Base-by-base conservation (phyloP, 2,329 filamentous ascomycete species). In the Fusarium sp. region DNA sequence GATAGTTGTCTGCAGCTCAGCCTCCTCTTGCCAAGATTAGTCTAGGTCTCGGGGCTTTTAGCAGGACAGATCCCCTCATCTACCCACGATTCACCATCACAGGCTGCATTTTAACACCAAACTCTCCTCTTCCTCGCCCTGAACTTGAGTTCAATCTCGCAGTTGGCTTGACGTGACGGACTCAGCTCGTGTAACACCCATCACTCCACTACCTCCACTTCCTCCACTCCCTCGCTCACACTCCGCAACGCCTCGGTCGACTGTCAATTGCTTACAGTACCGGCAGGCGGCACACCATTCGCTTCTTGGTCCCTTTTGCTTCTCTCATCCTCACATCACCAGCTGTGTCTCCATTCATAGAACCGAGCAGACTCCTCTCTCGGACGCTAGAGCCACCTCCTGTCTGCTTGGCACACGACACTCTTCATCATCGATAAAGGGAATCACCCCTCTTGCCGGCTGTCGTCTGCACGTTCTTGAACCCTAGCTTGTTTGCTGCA, bases 401-500 rank as follows among this genome's bases (percentile, higher is more conserved):
- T 59, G 50, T 60, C 58, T 63, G 59, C 74, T 73, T 74, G 69
- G 75, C 72, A 69, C 61, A 78, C 76, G 75, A 72, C 72, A 74
- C 58, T 60, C 67, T 72, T 73, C 75, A 78, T 75, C 73, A 75
- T 76, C 75, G 76, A 78, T 78, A 77, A 78, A 78, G 71, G 69
- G 53, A 76, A 69, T 67, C 73, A 58, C 70, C 61, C 69, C 67
- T 75, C 70, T 74, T 56, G 54, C 63, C 65, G 70, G 71, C 71
- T 76, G 60, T 57, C 59, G 59, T 49, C 72, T 74, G 69, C 72
- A 75, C 52, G 42, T 69, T 75, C 46, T 62, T 60, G 56, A 60
- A 62, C 61, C 68, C 69, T 64, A 65, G 58, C 66, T 65, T 63
- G 70, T 67, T 68, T 72, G 67, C 69, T 72, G 68, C 64, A 72